These are phyloP conservation scores for Pythium phragmiticola DNA, from an alignment of 352 stramenopile species.

Conservation along the genomic window DNA sequence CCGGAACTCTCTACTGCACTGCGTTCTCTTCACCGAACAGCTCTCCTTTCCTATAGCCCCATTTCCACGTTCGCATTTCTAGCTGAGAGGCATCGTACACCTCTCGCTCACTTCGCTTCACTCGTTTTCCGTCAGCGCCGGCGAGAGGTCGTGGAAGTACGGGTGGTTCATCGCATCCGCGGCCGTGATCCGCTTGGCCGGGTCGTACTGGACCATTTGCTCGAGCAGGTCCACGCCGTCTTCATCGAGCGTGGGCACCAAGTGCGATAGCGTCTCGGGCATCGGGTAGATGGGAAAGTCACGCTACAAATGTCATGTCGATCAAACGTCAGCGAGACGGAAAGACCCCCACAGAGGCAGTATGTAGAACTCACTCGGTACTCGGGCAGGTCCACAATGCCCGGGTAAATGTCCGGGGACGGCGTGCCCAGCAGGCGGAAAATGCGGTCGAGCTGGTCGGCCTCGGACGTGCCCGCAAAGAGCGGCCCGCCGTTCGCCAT, in stretches of 20 bases:
- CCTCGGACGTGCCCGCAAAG: constrained; percentile 97
- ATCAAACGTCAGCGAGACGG: not conserved
- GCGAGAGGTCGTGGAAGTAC: constrained; percentile 96
- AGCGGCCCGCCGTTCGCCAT: constrained; percentile 93
- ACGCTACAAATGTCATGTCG: constrained; percentile 26
- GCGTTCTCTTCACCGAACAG: too few relatives aligned
- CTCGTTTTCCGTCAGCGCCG: constrained; percentile 54
- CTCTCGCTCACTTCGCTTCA: not conserved
- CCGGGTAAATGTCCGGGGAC: constrained; percentile 92
- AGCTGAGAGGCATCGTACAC: not conserved
- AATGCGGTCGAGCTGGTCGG: constrained; percentile 97
- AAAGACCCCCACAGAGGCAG: not conserved
- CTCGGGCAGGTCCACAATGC: constrained; percentile 96
- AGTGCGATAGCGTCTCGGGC: constrained; percentile 82
- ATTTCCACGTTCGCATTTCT: not conserved
- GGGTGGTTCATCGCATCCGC: constrained; percentile 95
- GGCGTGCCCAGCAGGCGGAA: constrained; percentile 97
- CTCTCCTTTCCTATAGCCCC: too few relatives aligned
- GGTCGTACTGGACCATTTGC: constrained; percentile 89
- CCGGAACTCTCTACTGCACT: too few relatives aligned
- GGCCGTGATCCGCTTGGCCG: constrained; percentile 91
- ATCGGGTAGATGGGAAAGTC: constrained; percentile 92
- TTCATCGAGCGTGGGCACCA: constrained; percentile 91
- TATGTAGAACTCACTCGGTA: constrained; percentile 78
- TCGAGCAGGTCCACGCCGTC: constrained; percentile 92